Base-by-base conservation (phyloP, 164 flowering plant genomes). In the Vitis rupestris region DNA sequence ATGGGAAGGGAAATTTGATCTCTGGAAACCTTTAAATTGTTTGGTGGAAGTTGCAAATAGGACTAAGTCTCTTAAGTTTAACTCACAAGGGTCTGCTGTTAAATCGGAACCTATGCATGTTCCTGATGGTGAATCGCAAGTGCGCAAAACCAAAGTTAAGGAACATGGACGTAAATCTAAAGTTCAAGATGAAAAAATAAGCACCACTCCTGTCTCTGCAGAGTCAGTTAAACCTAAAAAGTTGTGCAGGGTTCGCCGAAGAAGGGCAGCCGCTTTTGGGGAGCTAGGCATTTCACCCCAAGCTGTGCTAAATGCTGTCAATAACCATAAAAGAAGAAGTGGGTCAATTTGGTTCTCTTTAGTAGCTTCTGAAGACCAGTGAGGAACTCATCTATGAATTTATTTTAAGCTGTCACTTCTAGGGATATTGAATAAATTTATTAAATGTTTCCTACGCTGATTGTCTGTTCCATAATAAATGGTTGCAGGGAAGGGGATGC, bases 41-140 rank as follows among this genome's bases (percentile, higher is more conserved):
- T 84, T 93, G 59, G 90, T 95, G 65, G 98, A 95, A 77, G 97
- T 85, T 67, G 99, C 99, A 65, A 93, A 87, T 71, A 83, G 97
- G 74, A 87, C 90, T 47, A 91, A 89, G 81, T 73, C 89, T 9
- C 83, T 80, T 47, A 90, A 87, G 74, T 81, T 65, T 59, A 78
- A 61, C 75, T 68, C 79, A 59, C 93, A 76, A 64, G 88, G 85
- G 29, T 50, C 16, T 3, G 55, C 77, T n/a, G 5, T 44, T 58
- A 87, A 82, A 71, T 50, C 77, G 68, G 89, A 87, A 57, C 71
- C 69, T 50, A 60, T 37, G 16, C 50, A 71, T 80, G 72, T 57
- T 57, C 76, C 74, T 27, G 80, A 78, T 13, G 61, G 51, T 59
- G 83, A 78, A 63, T 65, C 30, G 13, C 77, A 27, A 68, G 59